Conservation (phyloP, 345 rosid species). For the Salix dunnii region DNA sequence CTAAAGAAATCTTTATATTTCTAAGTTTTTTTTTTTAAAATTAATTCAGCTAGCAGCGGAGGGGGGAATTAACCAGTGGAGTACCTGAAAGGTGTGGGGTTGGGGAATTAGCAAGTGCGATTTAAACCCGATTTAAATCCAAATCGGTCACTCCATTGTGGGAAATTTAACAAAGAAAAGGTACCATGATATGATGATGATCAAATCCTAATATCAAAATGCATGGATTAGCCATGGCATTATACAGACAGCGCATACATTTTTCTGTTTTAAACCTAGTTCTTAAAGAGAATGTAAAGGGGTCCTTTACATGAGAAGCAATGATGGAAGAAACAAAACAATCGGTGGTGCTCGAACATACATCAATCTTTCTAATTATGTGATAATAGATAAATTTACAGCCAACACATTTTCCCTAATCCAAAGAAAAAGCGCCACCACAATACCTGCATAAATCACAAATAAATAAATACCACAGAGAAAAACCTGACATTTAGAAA, state of each 20-base stretch:
- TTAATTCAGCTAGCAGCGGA: too few relatives aligned
- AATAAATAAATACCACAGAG: neutral
- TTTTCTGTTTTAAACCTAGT: neutral
- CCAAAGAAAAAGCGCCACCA: conserved; percentile 15
- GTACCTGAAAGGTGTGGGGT: too few relatives aligned
- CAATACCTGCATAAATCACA: conserved; percentile 10
- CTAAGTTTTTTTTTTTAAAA: too few relatives aligned
- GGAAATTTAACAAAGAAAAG: too few relatives aligned
- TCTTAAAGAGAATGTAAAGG: neutral
- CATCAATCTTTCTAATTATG: neutral
- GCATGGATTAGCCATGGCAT: neutral
- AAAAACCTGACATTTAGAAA: neutral
- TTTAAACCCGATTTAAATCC: too few relatives aligned
- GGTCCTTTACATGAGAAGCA: conserved; percentile 1
- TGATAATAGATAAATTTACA: neutral
- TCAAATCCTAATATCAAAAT: neutral
- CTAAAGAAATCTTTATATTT: too few relatives aligned
- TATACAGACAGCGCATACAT: neutral
- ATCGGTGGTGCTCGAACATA: neutral
- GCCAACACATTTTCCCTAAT: neutral
- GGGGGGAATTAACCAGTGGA: too few relatives aligned
- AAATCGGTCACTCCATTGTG: too few relatives aligned
- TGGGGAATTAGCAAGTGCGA: too few relatives aligned
- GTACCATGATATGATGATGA: neutral
- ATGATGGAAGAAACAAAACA: neutral